phyloP scores from a whole-genome alignment of 306 rosid species.

The Dalbergia cochinchinensis region DNA sequence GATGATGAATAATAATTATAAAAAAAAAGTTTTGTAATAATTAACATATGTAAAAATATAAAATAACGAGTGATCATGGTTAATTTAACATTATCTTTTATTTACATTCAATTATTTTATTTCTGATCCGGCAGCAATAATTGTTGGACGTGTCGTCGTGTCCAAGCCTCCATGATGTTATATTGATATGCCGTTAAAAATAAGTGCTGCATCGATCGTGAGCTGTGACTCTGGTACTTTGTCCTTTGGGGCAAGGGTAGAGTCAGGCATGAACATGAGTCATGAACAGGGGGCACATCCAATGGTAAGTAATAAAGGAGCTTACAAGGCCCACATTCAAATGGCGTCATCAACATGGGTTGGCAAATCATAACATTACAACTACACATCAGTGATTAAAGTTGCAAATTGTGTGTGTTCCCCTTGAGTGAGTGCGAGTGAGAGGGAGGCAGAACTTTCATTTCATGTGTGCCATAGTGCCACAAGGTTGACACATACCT shows the following conservation, averaged over 20 bases:
- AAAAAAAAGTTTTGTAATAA: no score
- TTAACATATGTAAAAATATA: no score
- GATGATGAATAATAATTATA: no score
- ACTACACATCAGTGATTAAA: background rate
- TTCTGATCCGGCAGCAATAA: background rate
- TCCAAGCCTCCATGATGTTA: background rate
- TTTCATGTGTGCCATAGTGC: background rate
- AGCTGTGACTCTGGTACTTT: background rate
- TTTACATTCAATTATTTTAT: no score
- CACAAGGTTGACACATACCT: background rate
- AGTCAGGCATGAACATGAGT: background rate
- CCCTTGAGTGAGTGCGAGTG: background rate
- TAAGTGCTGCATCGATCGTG: background rate
- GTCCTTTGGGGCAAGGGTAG: constrained; percentile 17
- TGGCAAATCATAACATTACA: no score
- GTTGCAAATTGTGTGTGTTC: background rate
- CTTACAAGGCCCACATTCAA: background rate
- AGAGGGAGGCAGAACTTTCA: background rate
- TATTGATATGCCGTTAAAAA: background rate
- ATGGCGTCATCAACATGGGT: background rate
- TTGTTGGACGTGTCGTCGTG: background rate
- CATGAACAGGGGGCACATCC: background rate
- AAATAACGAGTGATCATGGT: no score
- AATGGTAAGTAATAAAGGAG: background rate
- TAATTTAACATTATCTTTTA: background rate